Evolutionary conservation across 108 stramenopile genomes (phyloP).

Genomic region (Conticribra guillardii): DNA sequence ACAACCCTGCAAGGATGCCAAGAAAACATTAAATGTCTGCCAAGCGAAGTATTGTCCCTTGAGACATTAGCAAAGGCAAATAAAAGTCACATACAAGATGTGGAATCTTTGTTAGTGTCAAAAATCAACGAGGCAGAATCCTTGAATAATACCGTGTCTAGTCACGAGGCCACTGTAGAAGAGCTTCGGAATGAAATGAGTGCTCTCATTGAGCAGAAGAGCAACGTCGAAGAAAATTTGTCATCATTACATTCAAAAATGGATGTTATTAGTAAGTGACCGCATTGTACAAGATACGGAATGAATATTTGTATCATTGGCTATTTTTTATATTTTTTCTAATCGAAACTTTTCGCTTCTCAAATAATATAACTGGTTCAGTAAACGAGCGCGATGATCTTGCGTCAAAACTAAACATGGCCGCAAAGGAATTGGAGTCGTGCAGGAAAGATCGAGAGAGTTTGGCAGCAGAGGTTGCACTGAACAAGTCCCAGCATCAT

Average conservation of each 20-base stretch:
- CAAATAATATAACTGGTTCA: no score
- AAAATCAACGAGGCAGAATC: constrained; percentile 18
- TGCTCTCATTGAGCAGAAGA: constrained; percentile 10
- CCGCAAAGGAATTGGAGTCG: constrained; percentile 6
- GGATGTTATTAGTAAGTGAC: constrained; percentile 7
- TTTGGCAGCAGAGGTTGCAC: neutral
- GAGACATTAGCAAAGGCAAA: constrained; percentile 23
- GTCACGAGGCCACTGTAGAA: constrained; percentile 14
- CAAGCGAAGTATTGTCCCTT: constrained; percentile 4
- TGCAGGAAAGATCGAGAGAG: neutral
- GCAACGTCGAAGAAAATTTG: constrained; percentile 10
- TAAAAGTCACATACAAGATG: constrained; percentile 3
- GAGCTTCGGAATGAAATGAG: constrained; percentile 14
- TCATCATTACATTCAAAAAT: constrained; percentile 19
- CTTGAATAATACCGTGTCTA: constrained; percentile 7
- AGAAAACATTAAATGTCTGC: constrained; percentile 11
- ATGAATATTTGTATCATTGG: no score
- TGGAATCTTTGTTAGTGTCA: constrained; percentile 28
- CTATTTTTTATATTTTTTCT: no score
- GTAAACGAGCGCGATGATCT: constrained; percentile 21
- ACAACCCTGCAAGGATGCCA: constrained; percentile 16
- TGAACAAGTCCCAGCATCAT: neutral
- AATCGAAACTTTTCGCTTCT: no score
- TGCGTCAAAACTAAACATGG: constrained; percentile 13
- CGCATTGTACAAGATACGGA: no score